phyloP scores from a whole-genome alignment of 345 rosid species.

The Balakata baccata region DNA sequence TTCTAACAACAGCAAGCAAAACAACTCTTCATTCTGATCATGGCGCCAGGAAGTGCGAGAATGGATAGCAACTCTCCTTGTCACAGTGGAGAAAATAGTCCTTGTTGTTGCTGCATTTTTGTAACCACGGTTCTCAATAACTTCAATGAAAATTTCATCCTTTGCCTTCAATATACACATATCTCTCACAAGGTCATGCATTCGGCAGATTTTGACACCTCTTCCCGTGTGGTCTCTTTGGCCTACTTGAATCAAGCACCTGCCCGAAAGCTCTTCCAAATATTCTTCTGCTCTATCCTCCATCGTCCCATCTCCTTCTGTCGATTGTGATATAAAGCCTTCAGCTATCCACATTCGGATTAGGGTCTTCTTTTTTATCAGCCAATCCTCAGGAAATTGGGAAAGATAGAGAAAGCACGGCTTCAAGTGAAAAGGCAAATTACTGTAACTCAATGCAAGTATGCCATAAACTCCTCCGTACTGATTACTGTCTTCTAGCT shows the following conservation, averaged over 20 bases:
- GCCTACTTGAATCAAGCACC: constrained; percentile 11
- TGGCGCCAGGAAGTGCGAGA: neutral
- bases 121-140: neutral
- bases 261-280: constrained; percentile 6
- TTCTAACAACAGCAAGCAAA: neutral
- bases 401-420: constrained; percentile 16
- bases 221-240: neutral
- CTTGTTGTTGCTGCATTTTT: too few species aligned
- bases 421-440: constrained; percentile 7
- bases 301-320: neutral
- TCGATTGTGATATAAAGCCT: constrained; percentile 3
- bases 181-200: constrained; percentile 12
- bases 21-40: too few species aligned
- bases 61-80: neutral
- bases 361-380: neutral
- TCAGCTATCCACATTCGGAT: constrained; percentile 20
- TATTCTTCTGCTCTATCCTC: constrained; percentile 7
- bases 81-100: too few species aligned
- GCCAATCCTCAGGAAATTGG: constrained; percentile 10
- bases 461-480: constrained; percentile 14
- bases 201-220: neutral
- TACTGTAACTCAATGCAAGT: neutral
- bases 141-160: constrained; percentile 1
- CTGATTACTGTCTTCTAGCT: neutral
- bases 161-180: constrained; percentile 9